These are phyloP conservation scores for Pisolithus marmoratus DNA, from an alignment of 768 basidiomycete genomes.

Conservation along the genomic window DNA sequence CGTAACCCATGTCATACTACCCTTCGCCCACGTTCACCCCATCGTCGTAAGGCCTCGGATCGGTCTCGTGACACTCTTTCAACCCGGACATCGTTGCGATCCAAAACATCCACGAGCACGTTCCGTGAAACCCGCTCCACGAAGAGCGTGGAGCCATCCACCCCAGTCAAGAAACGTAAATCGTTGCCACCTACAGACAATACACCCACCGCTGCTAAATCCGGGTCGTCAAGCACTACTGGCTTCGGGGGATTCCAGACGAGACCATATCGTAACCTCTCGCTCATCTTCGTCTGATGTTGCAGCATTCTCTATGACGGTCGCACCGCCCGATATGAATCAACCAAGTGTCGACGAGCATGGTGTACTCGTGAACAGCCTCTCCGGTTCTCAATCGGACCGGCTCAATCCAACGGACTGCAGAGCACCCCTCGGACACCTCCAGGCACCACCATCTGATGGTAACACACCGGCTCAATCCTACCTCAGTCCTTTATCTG, in stretches of 20 bases:
- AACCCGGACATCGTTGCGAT: conserved; percentile 13
- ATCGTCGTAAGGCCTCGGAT: conserved; percentile 6
- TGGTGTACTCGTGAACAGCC: conserved; percentile 4
- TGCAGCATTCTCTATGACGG: conserved; percentile 36
- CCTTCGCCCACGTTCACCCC: background rate
- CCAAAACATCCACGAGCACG: conserved; percentile 14
- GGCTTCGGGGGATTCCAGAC: conserved; percentile 14
- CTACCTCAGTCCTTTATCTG: conserved; percentile 20
- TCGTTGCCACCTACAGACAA: conserved; percentile 12
- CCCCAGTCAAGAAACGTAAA: conserved; percentile 4
- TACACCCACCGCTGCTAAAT: background rate
- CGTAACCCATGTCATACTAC: conserved; percentile 15
- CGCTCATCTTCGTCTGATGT: conserved; percentile 16
- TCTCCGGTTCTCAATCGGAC: background rate
- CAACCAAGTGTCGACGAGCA: conserved; percentile 2
- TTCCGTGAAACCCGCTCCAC: conserved; percentile 24
- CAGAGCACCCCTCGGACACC: conserved; percentile 1
- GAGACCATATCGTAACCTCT: conserved; percentile 5
- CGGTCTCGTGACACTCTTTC: conserved; percentile 2
- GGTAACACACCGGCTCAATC: background rate
- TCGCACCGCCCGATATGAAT: conserved; percentile 33
- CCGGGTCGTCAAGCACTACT: conserved; percentile 1
- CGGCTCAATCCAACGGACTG: background rate
- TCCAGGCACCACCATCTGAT: conserved; percentile 16
- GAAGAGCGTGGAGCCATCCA: conserved; percentile 9